Base-by-base conservation (phyloP, 2,329 filamentous ascomycete genomes). In the Exophiala viscosa region DNA sequence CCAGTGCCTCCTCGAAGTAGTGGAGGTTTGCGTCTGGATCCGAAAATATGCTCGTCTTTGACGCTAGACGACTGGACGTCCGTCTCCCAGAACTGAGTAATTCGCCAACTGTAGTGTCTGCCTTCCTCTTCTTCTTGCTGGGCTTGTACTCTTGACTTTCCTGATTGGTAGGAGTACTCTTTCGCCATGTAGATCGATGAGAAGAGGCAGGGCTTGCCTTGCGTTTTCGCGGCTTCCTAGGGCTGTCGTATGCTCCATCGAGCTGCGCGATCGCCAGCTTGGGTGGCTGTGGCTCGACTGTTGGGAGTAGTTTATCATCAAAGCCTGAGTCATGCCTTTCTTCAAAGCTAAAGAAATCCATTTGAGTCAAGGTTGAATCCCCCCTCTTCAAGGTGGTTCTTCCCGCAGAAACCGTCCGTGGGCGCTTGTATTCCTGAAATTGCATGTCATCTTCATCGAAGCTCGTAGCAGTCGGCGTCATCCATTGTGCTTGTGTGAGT, bases 281-380 rank as follows among this genome's bases (percentile, higher is more conserved):
- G 13, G 17, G 17, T 23, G 1, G 18, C 7, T 33, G 15, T 36
- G 18, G 23, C 2, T 50, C 33, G 7, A 23, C 5, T 23, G 46
- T 17, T 17, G 35, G 39, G n/a, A 52, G 23, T 43, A 48, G 40
- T 13, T 28, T 44, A 39, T 54, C 50, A 32, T 57, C 47, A 14
- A 56, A 14, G 1, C 47, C 49, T 8, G 51, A 14, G n/a, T 52
- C n/a, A 18, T 55, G 35, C 14, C 13, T 23, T 15, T 48, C 39
- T 17, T 32, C 10, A 42, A 40, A 38, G 28, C 31, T 48, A 46
- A 63, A 62, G 39, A 61, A 63, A 34, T 60, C 59, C 60, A 63
- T 63, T 38, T 63, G 61, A 3, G 61, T 63, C 42, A 63, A 50
- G 2, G 61, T 63, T n/a, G 60, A 59, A 33, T 61, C 36, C 38